phyloP scores from a whole-genome alignment of 495 filamentous ascomycete genomes.

The Aspergillus egyptiacus region DNA sequence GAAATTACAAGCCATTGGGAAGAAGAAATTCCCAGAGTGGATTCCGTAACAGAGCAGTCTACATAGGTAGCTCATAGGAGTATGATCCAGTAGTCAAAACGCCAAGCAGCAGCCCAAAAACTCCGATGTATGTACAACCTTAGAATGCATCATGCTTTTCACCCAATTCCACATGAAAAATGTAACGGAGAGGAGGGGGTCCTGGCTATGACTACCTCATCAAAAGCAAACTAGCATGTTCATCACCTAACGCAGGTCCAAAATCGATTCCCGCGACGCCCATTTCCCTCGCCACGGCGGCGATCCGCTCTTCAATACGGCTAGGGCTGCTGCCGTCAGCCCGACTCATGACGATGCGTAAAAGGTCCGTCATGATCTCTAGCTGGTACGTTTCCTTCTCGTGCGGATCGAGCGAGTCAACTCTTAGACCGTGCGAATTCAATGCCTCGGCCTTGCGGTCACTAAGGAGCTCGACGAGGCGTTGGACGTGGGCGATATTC shows the following conservation, averaged over 20 bases:
- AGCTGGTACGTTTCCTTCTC: slow-evolving; percentile 45
- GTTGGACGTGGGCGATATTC: slow-evolving; percentile 36
- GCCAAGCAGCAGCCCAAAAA: too few species aligned
- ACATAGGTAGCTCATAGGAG: too few species aligned
- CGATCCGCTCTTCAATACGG: slow-evolving; percentile 37
- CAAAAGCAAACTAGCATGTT: slow-evolving; percentile 27
- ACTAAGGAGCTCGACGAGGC: slow-evolving; percentile 32
- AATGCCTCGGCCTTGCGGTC: slow-evolving; percentile 33
- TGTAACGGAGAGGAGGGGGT: not conserved
- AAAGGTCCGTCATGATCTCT: slow-evolving; percentile 44
- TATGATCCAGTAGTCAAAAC: too few species aligned
- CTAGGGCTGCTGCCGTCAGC: too few species aligned
- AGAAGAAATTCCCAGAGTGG: too few species aligned
- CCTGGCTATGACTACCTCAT: not conserved
- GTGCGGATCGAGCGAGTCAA: slow-evolving; percentile 34
- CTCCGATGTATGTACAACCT: too few species aligned
- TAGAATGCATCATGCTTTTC: too few species aligned
- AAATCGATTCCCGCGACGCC: slow-evolving; percentile 37
- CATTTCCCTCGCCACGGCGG: slow-evolving; percentile 50
- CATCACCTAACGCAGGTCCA: slow-evolving; percentile 26
- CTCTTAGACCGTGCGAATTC: slow-evolving; percentile 29
- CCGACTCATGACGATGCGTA: slow-evolving; percentile 47
- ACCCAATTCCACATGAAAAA: not conserved
- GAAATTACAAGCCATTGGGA: too few species aligned
- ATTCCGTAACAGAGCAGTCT: too few species aligned